phyloP scores from a whole-genome alignment of 441 rosid genomes.

The Pelargonium cotyledonis region DNA sequence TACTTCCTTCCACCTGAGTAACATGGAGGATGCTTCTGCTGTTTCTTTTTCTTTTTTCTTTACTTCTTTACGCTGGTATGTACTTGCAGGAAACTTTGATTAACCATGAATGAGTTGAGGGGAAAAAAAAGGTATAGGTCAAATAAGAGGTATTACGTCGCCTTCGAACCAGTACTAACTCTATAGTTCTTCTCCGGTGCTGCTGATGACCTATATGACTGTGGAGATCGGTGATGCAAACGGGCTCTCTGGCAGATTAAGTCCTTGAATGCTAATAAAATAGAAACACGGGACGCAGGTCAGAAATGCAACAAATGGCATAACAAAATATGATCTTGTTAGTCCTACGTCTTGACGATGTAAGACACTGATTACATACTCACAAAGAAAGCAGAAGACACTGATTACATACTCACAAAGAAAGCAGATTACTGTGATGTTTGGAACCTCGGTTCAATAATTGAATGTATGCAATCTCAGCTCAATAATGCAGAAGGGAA shows the following conservation, averaged over 20 bases:
- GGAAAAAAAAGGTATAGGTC: neutral
- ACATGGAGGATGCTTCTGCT: slow-evolving; percentile 18
- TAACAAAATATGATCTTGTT: too few species aligned
- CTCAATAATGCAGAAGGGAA: too few species aligned
- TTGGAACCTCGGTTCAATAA: too few species aligned
- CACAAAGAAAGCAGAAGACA: neutral
- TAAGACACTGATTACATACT: too few species aligned
- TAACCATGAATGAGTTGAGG: slow-evolving; percentile 1
- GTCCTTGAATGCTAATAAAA: slow-evolving; percentile 35
- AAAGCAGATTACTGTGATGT: too few species aligned
- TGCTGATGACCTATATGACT: slow-evolving; percentile 34
- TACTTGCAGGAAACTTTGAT: slow-evolving; percentile 25
- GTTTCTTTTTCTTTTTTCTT: slow-evolving; percentile 15
- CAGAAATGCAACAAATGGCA: too few species aligned
- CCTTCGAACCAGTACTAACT: slow-evolving; percentile 27
- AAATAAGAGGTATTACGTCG: slow-evolving; percentile 17
- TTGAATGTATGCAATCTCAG: neutral
- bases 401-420: too few species aligned
- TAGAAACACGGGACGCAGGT: neutral
- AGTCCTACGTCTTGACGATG: too few species aligned
- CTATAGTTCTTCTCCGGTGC: slow-evolving; percentile 29
- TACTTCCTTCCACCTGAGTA: slow-evolving; percentile 18
- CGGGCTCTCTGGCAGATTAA: slow-evolving; percentile 55
- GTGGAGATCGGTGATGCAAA: slow-evolving; percentile 38
- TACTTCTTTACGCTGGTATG: slow-evolving; percentile 20